phyloP scores from a whole-genome alignment of 768 basidiomycete species.

The Russula sp. region DNA sequence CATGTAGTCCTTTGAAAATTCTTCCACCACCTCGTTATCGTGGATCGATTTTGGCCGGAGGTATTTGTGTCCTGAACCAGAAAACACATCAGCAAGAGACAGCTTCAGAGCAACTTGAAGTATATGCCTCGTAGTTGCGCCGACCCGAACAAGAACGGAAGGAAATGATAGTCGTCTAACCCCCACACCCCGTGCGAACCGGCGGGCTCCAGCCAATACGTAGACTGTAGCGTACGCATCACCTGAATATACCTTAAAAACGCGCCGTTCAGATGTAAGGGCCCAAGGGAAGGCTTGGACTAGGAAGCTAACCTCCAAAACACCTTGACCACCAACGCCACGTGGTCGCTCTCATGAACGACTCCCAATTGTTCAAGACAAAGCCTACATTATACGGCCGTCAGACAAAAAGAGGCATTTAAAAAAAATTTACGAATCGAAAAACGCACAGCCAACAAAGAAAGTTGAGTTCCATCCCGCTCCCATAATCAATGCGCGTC shows the following conservation, averaged over 20 bases:
- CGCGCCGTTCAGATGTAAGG: neutral
- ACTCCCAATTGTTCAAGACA: conserved; percentile 72
- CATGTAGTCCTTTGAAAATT: conserved; percentile 89
- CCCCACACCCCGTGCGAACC: conserved; percentile 99
- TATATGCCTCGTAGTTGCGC: conserved; percentile 59
- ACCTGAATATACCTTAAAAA: conserved; percentile 54
- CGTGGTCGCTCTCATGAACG: conserved; percentile 55
- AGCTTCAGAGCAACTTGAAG: neutral
- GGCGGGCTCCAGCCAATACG: conserved; percentile 96
- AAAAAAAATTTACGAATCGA: neutral
- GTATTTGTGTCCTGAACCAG: conserved; percentile 58
- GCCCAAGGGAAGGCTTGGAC: too few species aligned
- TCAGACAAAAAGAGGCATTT: neutral
- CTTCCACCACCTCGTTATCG: conserved; percentile 83
- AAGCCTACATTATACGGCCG: conserved; percentile 42
- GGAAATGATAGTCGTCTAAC: conserved; percentile 93
- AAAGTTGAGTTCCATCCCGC: conserved; percentile 98
- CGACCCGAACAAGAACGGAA: conserved; percentile 83
- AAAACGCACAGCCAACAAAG: conserved; percentile 83
- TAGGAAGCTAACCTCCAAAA: conserved; percentile 69
- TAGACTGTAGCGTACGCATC: conserved; percentile 83
- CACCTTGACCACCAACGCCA: conserved; percentile 68
- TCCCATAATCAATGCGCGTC: conserved; percentile 95
- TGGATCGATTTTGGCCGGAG: conserved; percentile 91
- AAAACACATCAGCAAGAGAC: neutral